Conservation (phyloP, 2,329 filamentous ascomycete genomes). For the Chaetomium sp. region DNA sequence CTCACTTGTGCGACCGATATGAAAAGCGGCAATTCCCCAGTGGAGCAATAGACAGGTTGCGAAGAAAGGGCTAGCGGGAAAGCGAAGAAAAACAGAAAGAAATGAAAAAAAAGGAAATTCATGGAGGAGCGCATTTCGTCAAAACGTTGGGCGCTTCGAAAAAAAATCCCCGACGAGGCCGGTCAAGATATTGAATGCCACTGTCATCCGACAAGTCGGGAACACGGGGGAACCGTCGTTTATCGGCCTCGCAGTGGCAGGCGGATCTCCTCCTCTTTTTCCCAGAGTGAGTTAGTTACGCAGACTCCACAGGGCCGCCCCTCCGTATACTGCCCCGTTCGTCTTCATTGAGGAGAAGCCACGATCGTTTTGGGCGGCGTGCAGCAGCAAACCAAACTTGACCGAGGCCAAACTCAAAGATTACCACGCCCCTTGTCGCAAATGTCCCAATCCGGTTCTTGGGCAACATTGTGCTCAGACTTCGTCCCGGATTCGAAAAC, state of each 20-base stretch:
- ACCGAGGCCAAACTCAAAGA: constrained; percentile 18
- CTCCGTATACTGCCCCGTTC: too few relatives aligned
- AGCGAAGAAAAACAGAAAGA: background rate
- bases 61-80: background rate
- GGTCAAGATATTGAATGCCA: too few relatives aligned
- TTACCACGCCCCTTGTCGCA: constrained; percentile 22
- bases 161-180: too few relatives aligned
- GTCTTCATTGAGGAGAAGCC: background rate
- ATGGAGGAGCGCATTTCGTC: background rate
- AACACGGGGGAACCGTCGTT: too few relatives aligned
- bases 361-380: background rate
- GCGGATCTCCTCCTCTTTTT: too few relatives aligned
- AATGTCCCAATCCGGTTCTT: constrained; percentile 21
- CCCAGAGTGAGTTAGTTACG: too few relatives aligned
- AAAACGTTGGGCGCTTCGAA: too few relatives aligned
- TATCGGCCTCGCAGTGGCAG: too few relatives aligned
- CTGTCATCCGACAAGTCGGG: too few relatives aligned
- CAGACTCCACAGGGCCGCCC: too few relatives aligned
- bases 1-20: background rate
- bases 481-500: constrained; percentile 18
- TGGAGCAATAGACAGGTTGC: background rate
- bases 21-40: background rate
- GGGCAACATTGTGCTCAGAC: constrained; percentile 22
- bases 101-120: background rate
- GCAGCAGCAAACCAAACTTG: constrained; percentile 1